A percentile compares a stretch with the other conserved stretches of the same genome.
Evolutionary conservation across 257 asterid species (phyloP).

Genomic region (Vinca minor): DNA sequence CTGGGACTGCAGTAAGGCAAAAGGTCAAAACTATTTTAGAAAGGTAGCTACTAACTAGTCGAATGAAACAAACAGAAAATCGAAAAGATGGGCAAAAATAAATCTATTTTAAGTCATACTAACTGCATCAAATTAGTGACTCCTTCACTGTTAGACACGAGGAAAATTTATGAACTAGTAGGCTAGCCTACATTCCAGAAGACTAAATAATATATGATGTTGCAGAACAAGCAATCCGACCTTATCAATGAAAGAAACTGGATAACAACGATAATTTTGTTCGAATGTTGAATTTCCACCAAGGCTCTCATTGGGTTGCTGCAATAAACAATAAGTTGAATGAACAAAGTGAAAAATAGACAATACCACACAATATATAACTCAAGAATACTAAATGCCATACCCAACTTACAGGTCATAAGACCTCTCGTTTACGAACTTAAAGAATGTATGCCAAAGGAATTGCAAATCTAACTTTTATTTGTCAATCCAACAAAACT

Average conservation of each 20-base stretch:
- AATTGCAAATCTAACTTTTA: not conserved
- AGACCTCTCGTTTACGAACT: not conserved
- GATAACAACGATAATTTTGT: constrained; percentile 27
- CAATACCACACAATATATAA: not conserved
- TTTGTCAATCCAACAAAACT: not conserved
- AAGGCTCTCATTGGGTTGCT: constrained; percentile 13
- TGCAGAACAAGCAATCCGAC: constrained; percentile 3
- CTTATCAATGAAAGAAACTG: constrained; percentile 29
- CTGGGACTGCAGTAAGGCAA: constrained; percentile 24
- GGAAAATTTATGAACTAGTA: not conserved
- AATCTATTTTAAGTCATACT: not conserved
- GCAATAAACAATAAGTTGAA: constrained; percentile 9
- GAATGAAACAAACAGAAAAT: not conserved
- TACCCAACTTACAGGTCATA: too few species aligned
- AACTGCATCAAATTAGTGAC: not conserved
- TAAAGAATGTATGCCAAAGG: not conserved
- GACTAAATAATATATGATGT: not conserved
- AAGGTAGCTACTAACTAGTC: not conserved
- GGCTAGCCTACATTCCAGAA: not conserved
- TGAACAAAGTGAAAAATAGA: not conserved
- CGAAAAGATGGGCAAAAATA: not conserved
- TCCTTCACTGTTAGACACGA: not conserved
- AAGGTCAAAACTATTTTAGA: not conserved
- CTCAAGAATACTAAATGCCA: too few species aligned
- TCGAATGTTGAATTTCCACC: constrained; percentile 17